Evolutionary conservation across 495 filamentous ascomycete species (phyloP), one percentile per base, ranked within the genome.

Genomic region (Tuber brumale): DNA sequence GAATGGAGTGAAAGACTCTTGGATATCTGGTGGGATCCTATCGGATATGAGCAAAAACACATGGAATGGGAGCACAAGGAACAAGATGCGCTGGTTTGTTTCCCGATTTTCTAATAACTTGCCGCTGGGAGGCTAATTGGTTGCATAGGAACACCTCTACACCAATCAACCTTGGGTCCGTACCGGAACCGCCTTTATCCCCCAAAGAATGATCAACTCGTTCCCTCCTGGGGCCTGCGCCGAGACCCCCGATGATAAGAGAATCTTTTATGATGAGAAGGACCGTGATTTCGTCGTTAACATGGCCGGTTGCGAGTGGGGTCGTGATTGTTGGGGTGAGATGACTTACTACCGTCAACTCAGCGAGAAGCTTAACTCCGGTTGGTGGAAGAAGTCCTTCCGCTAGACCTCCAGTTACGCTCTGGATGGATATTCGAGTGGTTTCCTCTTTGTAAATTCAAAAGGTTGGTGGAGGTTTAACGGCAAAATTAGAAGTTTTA

Each of bases 31-130:
- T 99, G 96, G 96, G 95, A 99, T 81, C 95, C 95, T 0, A 94
- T 97, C 51, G 90, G 92, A 74, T 99, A 99, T 84, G 95, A 99
- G 85, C 96, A 98, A 85, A 95, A 93, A 84, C 95, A 99, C 82
- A 98, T 97, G 95, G 89, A 97, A 76, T 99, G 95, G 95, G 94
- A 95, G 81, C 96, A 98, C 86, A 98, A 97, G 82, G 95, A 99
- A 82, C 95, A 99, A 83, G 93, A 97, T 83, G 92, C 95, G 21
- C 84, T 99, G 66, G 82, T 83, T 70, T 46, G 74, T 44, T 21
- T 8, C 61, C 31, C 42, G 48, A 19, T 41, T 27, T 41, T 39
- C 14, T 45, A 31, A 51, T 42, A 31, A 3, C 14, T 71, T 35
- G 4, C 5, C 3, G 31, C n/a, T n/a, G n/a, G 6, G n/a, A 31